Conservation (phyloP, 345 rosid genomes). For the Barbarea vulgaris region DNA sequence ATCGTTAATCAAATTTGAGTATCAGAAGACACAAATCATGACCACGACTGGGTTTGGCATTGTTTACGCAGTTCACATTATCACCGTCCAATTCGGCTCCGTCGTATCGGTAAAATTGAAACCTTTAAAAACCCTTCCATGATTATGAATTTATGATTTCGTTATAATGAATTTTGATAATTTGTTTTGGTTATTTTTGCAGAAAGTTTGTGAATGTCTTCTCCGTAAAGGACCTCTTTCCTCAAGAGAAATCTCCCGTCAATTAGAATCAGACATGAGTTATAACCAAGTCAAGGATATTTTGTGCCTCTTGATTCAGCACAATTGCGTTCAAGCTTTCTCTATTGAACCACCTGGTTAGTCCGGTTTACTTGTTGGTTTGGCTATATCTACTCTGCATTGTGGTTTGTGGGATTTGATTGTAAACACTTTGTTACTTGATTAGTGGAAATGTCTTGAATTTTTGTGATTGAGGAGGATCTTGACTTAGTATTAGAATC, state of each 20-base stretch:
- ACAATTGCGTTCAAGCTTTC: constrained; percentile 85
- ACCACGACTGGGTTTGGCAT: constrained; percentile 58
- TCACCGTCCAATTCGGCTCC: constrained; percentile 78
- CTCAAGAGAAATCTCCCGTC: constrained; percentile 49
- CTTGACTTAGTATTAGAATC: constrained; percentile 2
- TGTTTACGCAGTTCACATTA: constrained; percentile 68
- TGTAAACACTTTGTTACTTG: neutral
- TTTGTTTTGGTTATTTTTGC: constrained; percentile 19
- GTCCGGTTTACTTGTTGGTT: neutral
- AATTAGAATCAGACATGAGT: constrained; percentile 46
- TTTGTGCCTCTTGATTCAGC: constrained; percentile 73
- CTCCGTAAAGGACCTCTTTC: constrained; percentile 66
- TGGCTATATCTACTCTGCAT: neutral
- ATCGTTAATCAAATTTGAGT: neutral
- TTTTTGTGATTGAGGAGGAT: neutral
- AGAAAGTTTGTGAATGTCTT: constrained; percentile 89
- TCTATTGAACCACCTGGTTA: constrained; percentile 50
- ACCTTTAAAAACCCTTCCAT: neutral
- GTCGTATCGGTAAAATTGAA: constrained; percentile 64
- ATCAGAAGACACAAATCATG: constrained; percentile 17
- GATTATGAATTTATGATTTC: neutral
- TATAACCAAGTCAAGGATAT: constrained; percentile 60
- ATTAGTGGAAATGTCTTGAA: neutral
- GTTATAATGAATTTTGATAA: neutral
- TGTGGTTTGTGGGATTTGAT: neutral